These are phyloP conservation scores for Phytophthora europaea DNA, from an alignment of 352 stramenopile genomes.

Conservation along the genomic window DNA sequence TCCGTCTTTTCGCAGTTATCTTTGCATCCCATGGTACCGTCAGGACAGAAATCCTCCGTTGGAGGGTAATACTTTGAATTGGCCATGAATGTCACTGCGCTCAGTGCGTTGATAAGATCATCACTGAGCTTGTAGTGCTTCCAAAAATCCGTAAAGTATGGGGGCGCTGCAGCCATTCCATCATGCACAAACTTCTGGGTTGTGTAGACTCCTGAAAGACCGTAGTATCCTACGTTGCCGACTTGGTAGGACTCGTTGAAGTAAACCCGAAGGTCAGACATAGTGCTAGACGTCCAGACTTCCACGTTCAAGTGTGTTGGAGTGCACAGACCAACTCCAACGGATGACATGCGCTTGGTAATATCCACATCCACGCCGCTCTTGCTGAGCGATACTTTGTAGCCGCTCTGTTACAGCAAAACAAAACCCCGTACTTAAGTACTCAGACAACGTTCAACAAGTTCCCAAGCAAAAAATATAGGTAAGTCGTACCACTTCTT, in stretches of 20 bases:
- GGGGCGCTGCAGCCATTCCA: not conserved
- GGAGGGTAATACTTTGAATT: slow-evolving; percentile 51
- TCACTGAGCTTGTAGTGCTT: slow-evolving; percentile 54
- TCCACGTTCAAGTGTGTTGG: slow-evolving; percentile 72
- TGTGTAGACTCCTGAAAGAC: slow-evolving; percentile 1
- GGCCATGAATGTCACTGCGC: slow-evolving; percentile 28
- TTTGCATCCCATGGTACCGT: slow-evolving; percentile 54
- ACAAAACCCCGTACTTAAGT: not conserved
- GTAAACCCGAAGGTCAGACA: slow-evolving; percentile 45
- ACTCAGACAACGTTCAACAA: not conserved
- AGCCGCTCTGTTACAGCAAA: slow-evolving; percentile 30
- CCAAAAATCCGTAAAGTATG: slow-evolving; percentile 45
- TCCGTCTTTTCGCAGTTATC: slow-evolving; percentile 52
- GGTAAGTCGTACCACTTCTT: slow-evolving; percentile 41
- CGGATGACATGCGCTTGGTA: slow-evolving; percentile 45
- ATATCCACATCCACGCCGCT: slow-evolving; percentile 12
- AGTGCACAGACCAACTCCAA: slow-evolving; percentile 44
- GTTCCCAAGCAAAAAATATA: not conserved
- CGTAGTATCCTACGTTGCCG: not conserved
- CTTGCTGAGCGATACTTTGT: slow-evolving; percentile 38
- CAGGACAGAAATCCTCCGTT: slow-evolving; percentile 22
- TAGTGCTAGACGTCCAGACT: slow-evolving; percentile 53
- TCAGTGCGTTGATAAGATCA: slow-evolving; percentile 44
- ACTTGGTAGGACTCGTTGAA: slow-evolving; percentile 45
- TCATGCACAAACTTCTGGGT: not conserved